Evolutionary conservation across 768 basidiomycete genomes (phyloP), one percentile per base, ranked within the genome.

Genomic region (Trametes meyenii): DNA sequence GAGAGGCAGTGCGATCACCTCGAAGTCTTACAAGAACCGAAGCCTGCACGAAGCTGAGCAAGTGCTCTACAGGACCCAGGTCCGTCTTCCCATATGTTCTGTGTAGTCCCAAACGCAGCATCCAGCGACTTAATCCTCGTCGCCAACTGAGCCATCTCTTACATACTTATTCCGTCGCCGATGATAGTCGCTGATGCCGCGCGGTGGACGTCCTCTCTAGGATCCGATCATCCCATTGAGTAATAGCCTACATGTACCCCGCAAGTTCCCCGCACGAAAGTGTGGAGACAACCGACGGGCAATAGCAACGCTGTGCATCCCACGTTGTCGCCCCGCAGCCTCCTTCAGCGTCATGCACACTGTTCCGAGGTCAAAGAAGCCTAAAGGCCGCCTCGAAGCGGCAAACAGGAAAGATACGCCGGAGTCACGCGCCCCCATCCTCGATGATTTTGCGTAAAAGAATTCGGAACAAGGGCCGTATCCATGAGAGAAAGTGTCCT

Each of bases 381-480:
- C 17, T n/a, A 49, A 50, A 19, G 39, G 36, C 24, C 29, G 10
- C 23, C 33, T 50, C 60, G 60, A 55, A 61, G 55, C 60, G 60
- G 49, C 40, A 43, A 13, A 5, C 12, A 24, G n/a, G 43, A 16
- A 39, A 33, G 48, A 13, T 26, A 7, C 53, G 13, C 12, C 21
- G 48, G 54, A 19, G 60, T 61, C 60, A 61, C n/a, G 40, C 56
- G 60, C 48, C 42, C 39, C 45, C 21, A 38, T 35, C 33, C 60
- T n/a, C 40, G 38, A 11, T 45, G 14, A 10, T n/a, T 19, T 55
- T 48, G 50, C 60, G 60, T 61, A 61, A 61, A 55, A 55, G 11
- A 35, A 42, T 19, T 21, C 60, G 60, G 60, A 35, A 17, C 53
- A 44, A 50, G 48, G 60, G 29, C 60, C 60, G 60, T 19, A 45